Evolutionary conservation across 1,284 basidiomycete species (phyloP), one percentile per base, ranked within the genome.

Genomic region (Stereum hirsutum): DNA sequence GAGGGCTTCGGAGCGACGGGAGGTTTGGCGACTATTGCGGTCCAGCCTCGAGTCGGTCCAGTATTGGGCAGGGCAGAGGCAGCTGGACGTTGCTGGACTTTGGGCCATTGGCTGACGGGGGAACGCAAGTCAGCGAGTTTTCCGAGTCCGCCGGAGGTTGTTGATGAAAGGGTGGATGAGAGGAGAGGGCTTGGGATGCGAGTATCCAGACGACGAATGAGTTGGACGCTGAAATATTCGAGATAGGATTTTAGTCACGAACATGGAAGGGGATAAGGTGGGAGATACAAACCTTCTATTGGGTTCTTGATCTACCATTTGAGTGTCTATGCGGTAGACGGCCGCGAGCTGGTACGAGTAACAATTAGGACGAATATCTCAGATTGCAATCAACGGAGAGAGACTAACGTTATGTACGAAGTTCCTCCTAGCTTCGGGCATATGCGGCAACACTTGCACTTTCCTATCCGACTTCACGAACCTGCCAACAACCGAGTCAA

Each of bases 251-350:
- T n/a, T n/a, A n/a, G n/a, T n/a, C n/a, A n/a, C n/a, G n/a, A n/a
- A n/a, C n/a, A n/a, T n/a, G n/a, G n/a, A n/a, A n/a, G n/a, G n/a
- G 23, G 19, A 19, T 32, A 20, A 8, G 15, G n/a, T 24, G 26
- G 23, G 23, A 12, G 30, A 6, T 21, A 30, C 39, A 28, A 6
- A 41, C 57, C 39, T 69, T 30, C 74, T 69, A 55, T 87, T 72
- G 0, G 90, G 90, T 53, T 92, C 90, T 53, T 84, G 82, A 57
- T 93, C 90, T 19, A 93, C 76, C 68, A 91, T 77, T 54, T 85
- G 77, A 0, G 81, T 78, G 49, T 86, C 84, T 58, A 92, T 78
- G n/a, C 85, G 71, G 57, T 94, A 93, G 2, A 83, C 65, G 19
- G 72, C 64, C 2, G 88, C 87, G 23, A 92, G 73, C 72, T 50